phyloP scores from a whole-genome alignment of 2,329 filamentous ascomycete genomes.

The Furcasterigmium furcatum region DNA sequence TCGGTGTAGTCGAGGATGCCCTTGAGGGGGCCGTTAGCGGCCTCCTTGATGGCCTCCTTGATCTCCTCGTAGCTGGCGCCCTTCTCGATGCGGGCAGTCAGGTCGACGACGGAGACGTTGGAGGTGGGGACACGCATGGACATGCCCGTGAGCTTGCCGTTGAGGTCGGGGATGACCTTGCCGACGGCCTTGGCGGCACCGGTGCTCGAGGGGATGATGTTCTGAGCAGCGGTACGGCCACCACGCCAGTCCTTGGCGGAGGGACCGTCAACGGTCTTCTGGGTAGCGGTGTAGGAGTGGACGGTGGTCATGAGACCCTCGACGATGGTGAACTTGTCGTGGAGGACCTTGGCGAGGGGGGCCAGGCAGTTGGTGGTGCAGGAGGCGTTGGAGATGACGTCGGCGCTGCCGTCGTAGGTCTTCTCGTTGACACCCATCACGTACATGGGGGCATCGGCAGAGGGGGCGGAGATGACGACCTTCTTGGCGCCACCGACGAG shows the following conservation, averaged over 20 bases:
- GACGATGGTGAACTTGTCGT: slow-evolving; percentile 96
- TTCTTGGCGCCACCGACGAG: slow-evolving; percentile 98
- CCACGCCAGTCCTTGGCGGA: slow-evolving; percentile 99
- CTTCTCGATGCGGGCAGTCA: slow-evolving; percentile 95
- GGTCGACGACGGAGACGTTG: slow-evolving; percentile 99
- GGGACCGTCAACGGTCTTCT: slow-evolving; percentile 98
- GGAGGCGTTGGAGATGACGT: slow-evolving; percentile 98
- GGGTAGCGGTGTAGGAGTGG: slow-evolving; percentile 99
- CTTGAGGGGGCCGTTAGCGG: slow-evolving; percentile 80
- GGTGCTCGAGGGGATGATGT: slow-evolving; percentile 99
- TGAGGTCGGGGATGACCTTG: slow-evolving; percentile 97
- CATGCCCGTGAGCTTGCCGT: slow-evolving; percentile 99
- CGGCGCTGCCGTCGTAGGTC: slow-evolving; percentile 83
- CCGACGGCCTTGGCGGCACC: slow-evolving; percentile 99
- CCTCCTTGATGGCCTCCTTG: slow-evolving; percentile 87
- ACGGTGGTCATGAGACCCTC: slow-evolving; percentile 99
- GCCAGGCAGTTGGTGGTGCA: slow-evolving; percentile 99
- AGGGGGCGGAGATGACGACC: slow-evolving; percentile 90
- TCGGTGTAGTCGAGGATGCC: slow-evolving; percentile 93
- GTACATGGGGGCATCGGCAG: slow-evolving; percentile 98
- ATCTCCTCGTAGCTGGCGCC: slow-evolving; percentile 83
- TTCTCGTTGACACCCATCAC: slow-evolving; percentile 99
- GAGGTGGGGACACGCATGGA: slow-evolving; percentile 97
- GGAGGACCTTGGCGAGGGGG: slow-evolving; percentile 97
- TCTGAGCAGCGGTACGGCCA: slow-evolving; percentile 97